Percentiles rank a stretch among this genome's conserved stretches.
Conservation (phyloP, 306 rosid genomes). For the Leucaena leucocephala region DNA sequence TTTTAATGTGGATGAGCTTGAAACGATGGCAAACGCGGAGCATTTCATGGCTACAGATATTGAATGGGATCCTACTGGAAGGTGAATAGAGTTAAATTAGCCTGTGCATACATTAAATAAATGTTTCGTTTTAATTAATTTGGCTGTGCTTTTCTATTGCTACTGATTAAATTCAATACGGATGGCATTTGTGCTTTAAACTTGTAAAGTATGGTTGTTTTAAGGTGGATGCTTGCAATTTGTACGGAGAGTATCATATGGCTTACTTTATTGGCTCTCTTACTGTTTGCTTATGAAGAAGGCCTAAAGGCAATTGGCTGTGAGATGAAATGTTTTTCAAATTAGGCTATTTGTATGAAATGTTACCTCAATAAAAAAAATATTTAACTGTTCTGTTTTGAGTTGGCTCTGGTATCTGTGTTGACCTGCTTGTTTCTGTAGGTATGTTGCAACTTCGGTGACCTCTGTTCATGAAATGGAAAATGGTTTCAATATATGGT, state of each 20-base stretch:
- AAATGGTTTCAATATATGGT: constrained; percentile 77
- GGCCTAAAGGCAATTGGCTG: background rate
- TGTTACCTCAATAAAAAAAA: background rate
- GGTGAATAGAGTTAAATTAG: constrained; percentile 40
- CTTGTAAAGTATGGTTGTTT: background rate
- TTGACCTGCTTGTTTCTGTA: constrained; percentile 30
- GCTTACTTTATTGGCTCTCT: background rate
- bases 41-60: constrained; percentile 80
- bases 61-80: constrained; percentile 86
- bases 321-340: background rate
- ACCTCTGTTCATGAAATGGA: constrained; percentile 87
- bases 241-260: background rate
- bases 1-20: constrained; percentile 73
- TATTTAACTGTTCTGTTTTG: background rate
- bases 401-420: constrained; percentile 1
- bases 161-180: background rate
- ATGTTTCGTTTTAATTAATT: background rate
- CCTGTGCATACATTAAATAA: background rate
- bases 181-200: background rate
- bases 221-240: background rate
- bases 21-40: constrained; percentile 79
- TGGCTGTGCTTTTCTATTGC: background rate
- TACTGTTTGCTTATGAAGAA: background rate
- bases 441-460: constrained; percentile 74
- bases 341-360: background rate